Base-by-base conservation (phyloP, 2,329 filamentous ascomycete genomes). In the Fusarium napiforme region DNA sequence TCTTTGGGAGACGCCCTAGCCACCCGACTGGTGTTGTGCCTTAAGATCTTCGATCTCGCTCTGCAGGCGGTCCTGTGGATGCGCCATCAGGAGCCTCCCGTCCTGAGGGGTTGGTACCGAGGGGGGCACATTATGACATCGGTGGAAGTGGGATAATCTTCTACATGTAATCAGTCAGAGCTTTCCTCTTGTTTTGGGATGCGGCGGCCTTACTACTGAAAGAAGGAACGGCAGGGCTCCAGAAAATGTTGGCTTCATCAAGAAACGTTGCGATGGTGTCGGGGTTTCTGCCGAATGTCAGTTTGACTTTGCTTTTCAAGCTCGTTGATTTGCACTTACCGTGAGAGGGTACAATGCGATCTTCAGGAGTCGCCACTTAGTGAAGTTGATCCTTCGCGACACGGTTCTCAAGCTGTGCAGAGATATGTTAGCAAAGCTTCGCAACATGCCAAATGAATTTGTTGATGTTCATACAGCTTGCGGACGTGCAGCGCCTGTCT, bases 221-320 rank as follows among this genome's bases (percentile, higher is more conserved):
- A 42, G 14, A 10, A n/a, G 3, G 40, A 42, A 6, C 14, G 14
- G 8, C 21, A 42, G 39, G 39, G 14, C 5, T 5, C 39, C 14
- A 21, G 9, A 15, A 23, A 11, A 18, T 43, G 21, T 11, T 43
- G 39, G 39, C 15, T 43, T 9, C 15, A 8, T 23, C 16, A 23
- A 11, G n/a, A 43, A 43, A 15, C 15, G 4, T 5, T 23, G n/a
- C n/a, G 7, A 15, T 10, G n/a, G n/a, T 43, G 10, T 43, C 9
- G 7, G 16, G n/a, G 15, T 2, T 9, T 43, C n/a, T 43, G 16
- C 5, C 10, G 6, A 43, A 26, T 26, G n/a, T 23, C 16, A 43
- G n/a, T 18, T 18, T 3, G n/a, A 7, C 5, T 19, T 18, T 7
- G 7, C 10, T 8, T 0, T 45, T 4, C 10, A 12, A 45, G 16